Base-by-base conservation (phyloP, 1,284 basidiomycete genomes). In the Mycena sp. region DNA sequence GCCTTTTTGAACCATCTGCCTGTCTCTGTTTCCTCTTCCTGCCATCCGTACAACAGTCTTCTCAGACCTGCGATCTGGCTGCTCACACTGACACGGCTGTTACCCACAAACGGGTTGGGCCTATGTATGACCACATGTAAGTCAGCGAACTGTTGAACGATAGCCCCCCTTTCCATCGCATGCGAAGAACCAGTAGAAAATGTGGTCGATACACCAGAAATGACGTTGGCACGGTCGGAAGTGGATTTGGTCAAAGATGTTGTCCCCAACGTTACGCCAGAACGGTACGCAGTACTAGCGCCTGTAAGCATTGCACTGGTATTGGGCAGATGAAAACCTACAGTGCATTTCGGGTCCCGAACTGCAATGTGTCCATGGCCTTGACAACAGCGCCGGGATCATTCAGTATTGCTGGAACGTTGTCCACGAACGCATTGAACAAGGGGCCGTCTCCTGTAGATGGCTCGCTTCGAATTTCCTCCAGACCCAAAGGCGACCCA, bases 31-130 rank as follows among this genome's bases (percentile, higher is more conserved):
- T 82, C 78, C 32, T 76, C 73, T 28, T 77, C 75, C 63, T 84
- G 83, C 73, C 81, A 84, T 17, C 81, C 81, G 67, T 83, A 79
- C 30, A 89, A 73, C 61, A 88, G 72, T 25, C 82, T 73, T 52
- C 93, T 83, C 32, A 96, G 80, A 0, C 86, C 82, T 0, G 87
- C 88, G 49, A 96, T 85, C 73, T 94, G 89, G 11, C 88, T 89
- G 69, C 89, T 90, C 30, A 92, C 84, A 63, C 87, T 88, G 5
- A 84, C 79, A 30, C 50, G 28, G 69, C 74, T 32, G 59, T 68
- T 71, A 51, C 32, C 32, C 32, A 35, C 9, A 77, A 81, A n/a
- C 61, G 78, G 76, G 51, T 79, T 75, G 19, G 79, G 65, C 68
- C 84, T 80, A 28, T 80, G 80, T 21, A 96, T 77, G 1, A 80